Percentiles rank a stretch among this genome's conserved stretches.
Evolutionary conservation across 2,329 filamentous ascomycete genomes (phyloP).

Genomic region (Pseudohalonectria lignicola): DNA sequence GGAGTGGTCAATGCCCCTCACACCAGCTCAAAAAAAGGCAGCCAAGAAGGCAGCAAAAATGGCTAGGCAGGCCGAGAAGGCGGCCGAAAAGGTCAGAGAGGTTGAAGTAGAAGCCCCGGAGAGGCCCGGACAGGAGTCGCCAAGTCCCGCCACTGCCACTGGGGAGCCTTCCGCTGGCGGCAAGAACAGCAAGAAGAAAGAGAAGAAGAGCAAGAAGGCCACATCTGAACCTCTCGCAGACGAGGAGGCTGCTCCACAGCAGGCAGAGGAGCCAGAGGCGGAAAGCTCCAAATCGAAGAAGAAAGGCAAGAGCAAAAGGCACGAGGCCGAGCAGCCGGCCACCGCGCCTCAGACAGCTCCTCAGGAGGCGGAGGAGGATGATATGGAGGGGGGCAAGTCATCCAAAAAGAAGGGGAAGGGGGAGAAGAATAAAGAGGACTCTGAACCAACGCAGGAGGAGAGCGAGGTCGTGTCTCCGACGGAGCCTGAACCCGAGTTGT

Average conservation of each 20-base stretch:
- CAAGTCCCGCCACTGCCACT: too few relatives aligned
- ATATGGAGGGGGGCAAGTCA: not conserved
- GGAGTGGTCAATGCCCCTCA: not conserved
- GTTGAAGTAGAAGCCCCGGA: not conserved
- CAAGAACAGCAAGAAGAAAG: conserved; percentile 1
- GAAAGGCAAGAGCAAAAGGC: conserved; percentile 5
- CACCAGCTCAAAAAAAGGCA: not conserved
- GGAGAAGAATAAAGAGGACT: conserved; percentile 2
- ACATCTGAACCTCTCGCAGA: not conserved
- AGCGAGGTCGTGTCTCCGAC: not conserved
- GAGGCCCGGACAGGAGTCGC: too few relatives aligned
- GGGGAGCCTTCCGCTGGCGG: not conserved
- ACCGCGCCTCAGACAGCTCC: not conserved
- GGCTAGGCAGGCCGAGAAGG: conserved; percentile 1
- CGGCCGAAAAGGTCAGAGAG: not conserved
- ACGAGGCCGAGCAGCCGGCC: not conserved
- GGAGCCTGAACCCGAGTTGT: not conserved
- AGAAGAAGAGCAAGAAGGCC: conserved; percentile 2
- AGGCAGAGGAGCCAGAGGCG: not conserved
- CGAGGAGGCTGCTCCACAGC: not conserved
- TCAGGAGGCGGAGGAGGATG: not conserved
- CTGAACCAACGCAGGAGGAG: too few relatives aligned
- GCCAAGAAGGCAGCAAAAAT: conserved; percentile 1
- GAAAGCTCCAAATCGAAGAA: conserved; percentile 1
- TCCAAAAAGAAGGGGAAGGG: conserved; percentile 1